Conservation (phyloP, 2,329 filamentous ascomycete genomes). For the Aspergillus texensis region DNA sequence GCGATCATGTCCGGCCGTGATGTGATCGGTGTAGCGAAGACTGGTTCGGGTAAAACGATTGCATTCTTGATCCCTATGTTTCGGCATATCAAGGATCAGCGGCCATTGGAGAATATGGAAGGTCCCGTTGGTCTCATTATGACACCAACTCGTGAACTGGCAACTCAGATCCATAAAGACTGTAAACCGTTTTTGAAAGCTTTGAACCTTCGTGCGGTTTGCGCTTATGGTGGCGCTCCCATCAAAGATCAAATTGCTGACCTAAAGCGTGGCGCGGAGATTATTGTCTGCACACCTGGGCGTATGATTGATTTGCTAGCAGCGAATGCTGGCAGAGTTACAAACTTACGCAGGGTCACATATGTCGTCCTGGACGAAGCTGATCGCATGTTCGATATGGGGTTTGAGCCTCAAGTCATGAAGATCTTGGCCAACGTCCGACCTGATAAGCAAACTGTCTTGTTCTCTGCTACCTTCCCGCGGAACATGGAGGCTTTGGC, state of each 20-base stretch:
- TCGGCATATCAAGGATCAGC: slow-evolving; percentile 93
- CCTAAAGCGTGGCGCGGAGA: slow-evolving; percentile 90
- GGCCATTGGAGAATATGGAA: slow-evolving; percentile 77
- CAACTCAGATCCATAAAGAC: slow-evolving; percentile 90
- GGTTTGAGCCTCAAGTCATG: slow-evolving; percentile 97
- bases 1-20: slow-evolving; percentile 95
- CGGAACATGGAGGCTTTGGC: slow-evolving; percentile 88
- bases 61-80: slow-evolving; percentile 97
- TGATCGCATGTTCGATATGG: slow-evolving; percentile 99
- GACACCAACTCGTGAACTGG: slow-evolving; percentile 91
- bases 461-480: slow-evolving; percentile 97
- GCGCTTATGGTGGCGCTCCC: slow-evolving; percentile 90
- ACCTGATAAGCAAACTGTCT: slow-evolving; percentile 87
- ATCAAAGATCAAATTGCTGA: slow-evolving; percentile 98
- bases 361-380: slow-evolving; percentile 97
- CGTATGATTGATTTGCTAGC: slow-evolving; percentile 94
- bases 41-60: slow-evolving; percentile 95
- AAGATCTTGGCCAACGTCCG: slow-evolving; percentile 92
- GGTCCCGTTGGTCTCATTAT: slow-evolving; percentile 87
- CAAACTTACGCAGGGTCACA: slow-evolving; percentile 83
- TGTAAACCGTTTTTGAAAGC: slow-evolving; percentile 93
- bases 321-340: slow-evolving; percentile 91
- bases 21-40: slow-evolving; percentile 95
- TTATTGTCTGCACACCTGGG: slow-evolving; percentile 92
- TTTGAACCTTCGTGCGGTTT: slow-evolving; percentile 81